Evolutionary conservation across 208 protist genomes (phyloP).

Genomic region (Acanthamoeba castellanii): DNA sequence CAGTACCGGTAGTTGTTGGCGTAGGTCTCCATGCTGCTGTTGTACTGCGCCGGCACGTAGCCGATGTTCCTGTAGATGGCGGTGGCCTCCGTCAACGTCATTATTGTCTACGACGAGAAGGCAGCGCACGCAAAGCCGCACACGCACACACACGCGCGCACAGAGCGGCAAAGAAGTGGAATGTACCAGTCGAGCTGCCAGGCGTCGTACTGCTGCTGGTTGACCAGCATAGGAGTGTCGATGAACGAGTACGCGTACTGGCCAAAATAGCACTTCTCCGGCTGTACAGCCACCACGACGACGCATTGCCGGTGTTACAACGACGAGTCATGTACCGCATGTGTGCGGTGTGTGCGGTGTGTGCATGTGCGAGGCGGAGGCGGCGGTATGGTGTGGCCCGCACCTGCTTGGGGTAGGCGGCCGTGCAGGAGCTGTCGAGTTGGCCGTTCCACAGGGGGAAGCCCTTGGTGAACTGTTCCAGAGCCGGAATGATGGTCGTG

Average conservation of each 20-base stretch:
- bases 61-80: slow-evolving; percentile 22
- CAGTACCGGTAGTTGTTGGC: not conserved
- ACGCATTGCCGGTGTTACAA: not conserved
- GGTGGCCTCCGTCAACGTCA: not conserved
- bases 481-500: slow-evolving; percentile 17
- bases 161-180: not conserved
- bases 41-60: slow-evolving; percentile 33
- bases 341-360: not conserved
- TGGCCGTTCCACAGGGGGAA: slow-evolving; percentile 35
- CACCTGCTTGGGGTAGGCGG: slow-evolving; percentile 1
- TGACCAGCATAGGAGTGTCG: slow-evolving; percentile 20
- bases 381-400: too few species aligned
- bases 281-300: not conserved
- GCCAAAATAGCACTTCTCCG: slow-evolving; percentile 56
- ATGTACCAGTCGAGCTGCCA: slow-evolving; percentile 48
- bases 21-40: slow-evolving; percentile 63
- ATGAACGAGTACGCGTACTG: slow-evolving; percentile 49
- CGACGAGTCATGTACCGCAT: not conserved
- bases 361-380: too few species aligned
- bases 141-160: not conserved
- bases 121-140: not conserved
- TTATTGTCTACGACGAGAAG: not conserved
- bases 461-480: slow-evolving; percentile 3
- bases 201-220: slow-evolving; percentile 52
- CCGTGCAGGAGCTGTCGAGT: not conserved